phyloP scores from a whole-genome alignment of 2,329 filamentous ascomycete genomes.

The Aspergillus fumigatus region DNA sequence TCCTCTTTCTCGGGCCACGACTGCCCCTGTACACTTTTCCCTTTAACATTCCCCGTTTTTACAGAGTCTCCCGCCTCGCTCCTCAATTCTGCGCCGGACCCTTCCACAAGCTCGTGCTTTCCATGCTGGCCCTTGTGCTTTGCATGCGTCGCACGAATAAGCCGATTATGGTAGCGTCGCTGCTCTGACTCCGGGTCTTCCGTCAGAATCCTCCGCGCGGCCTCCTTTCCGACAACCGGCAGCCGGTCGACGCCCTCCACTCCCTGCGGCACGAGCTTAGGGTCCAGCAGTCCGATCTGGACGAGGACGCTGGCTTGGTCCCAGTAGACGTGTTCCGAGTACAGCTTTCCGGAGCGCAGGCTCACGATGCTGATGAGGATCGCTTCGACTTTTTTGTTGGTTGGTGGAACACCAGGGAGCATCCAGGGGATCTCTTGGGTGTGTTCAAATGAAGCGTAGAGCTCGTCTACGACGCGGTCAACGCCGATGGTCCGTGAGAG shows the following conservation, averaged over 20 bases:
- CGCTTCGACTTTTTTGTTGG: conserved; percentile 53
- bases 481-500: conserved; percentile 55
- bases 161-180: conserved; percentile 31
- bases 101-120: conserved; percentile 14
- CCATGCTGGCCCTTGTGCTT: conserved; percentile 10
- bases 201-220: conserved; percentile 36
- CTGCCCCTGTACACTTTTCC: conserved; percentile 18
- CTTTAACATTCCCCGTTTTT: conserved; percentile 12
- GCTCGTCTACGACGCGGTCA: conserved; percentile 59
- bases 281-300: conserved; percentile 55
- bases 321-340: conserved; percentile 58
- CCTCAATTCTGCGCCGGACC: conserved; percentile 22
- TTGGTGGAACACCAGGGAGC: conserved; percentile 54
- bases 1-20: not conserved
- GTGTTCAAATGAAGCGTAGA: conserved; percentile 55
- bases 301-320: conserved; percentile 59
- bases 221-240: conserved; percentile 39
- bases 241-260: conserved; percentile 36
- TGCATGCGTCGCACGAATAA: conserved; percentile 25
- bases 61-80: conserved; percentile 17
- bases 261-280: conserved; percentile 49
- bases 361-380: conserved; percentile 55
- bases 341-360: conserved; percentile 50
- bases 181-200: conserved; percentile 34
- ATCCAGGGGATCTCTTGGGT: conserved; percentile 55